A percentile compares a stretch with the other conserved stretches of the same genome.
Evolutionary conservation across 768 basidiomycete genomes (phyloP).

Genomic region (Rossbeevera mucosa): DNA sequence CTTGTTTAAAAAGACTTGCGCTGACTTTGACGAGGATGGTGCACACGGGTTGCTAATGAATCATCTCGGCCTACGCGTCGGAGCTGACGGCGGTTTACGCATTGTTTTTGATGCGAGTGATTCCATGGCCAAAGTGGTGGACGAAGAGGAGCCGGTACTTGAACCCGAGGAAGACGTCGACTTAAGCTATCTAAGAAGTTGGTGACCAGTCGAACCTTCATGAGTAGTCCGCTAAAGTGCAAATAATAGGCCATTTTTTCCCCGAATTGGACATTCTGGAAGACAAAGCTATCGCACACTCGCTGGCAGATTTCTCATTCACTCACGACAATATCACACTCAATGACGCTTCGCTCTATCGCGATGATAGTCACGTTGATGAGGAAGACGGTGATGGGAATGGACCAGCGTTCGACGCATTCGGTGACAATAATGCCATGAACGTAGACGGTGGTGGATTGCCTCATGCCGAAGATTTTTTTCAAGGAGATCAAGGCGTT

Average conservation of each 20-base stretch:
- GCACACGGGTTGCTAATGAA: constrained; percentile 97
- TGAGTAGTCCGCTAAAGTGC: constrained; percentile 4
- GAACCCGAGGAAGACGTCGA: constrained; percentile 71
- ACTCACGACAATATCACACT: constrained; percentile 56
- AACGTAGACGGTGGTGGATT: constrained; percentile 39
- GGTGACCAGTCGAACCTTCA: constrained; percentile 18
- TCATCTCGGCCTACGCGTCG: constrained; percentile 75
- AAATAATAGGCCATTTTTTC: constrained; percentile 58
- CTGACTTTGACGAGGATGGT: constrained; percentile 98
- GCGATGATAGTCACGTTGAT: constrained; percentile 43
- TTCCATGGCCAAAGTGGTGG: constrained; percentile 70
- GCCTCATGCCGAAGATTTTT: constrained; percentile 58
- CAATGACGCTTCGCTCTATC: constrained; percentile 60
- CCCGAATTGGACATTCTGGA: constrained; percentile 63
- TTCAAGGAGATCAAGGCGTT: constrained; percentile 56
- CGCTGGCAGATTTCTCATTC: constrained; percentile 80
- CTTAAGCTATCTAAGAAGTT: constrained; percentile 58
- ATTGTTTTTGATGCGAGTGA: constrained; percentile 97
- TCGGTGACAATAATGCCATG: constrained; percentile 29
- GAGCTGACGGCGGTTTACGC: constrained; percentile 74
- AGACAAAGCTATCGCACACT: constrained; percentile 72
- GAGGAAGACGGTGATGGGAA: constrained; percentile 35
- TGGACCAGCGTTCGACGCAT: constrained; percentile 17
- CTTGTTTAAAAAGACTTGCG: constrained; percentile 94
- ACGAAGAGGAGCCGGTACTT: constrained; percentile 61